Conservation (phyloP, 1,284 basidiomycete species). For the Neolentinus lepideus region DNA sequence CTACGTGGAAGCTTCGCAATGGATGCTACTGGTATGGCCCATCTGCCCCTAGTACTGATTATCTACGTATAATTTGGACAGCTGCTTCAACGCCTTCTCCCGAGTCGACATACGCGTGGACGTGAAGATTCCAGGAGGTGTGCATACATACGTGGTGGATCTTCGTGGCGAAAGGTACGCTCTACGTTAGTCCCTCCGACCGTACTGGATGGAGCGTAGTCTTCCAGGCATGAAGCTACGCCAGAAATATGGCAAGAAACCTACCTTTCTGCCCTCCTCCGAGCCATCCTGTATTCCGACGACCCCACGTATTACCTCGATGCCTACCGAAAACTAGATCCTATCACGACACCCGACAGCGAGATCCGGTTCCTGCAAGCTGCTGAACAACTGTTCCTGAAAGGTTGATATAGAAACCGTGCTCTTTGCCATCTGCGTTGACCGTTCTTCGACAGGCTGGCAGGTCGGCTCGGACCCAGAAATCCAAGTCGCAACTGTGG, state of each 20-base stretch:
- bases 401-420: slow-evolving; percentile 45
- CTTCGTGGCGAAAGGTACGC: slow-evolving; percentile 86
- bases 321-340: slow-evolving; percentile 93
- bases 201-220: neutral
- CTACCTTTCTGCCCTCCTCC: slow-evolving; percentile 88
- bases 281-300: slow-evolving; percentile 93
- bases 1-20: slow-evolving; percentile 88
- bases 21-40: slow-evolving; percentile 86
- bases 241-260: slow-evolving; percentile 96
- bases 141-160: slow-evolving; percentile 92
- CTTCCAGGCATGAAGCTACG: slow-evolving; percentile 82
- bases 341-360: slow-evolving; percentile 84
- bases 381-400: slow-evolving; percentile 85
- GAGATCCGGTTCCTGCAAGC: slow-evolving; percentile 90
- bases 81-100: slow-evolving; percentile 98
- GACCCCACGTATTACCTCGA: slow-evolving; percentile 90
- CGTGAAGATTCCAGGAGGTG: slow-evolving; percentile 97
- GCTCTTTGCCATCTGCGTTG: neutral
- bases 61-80: slow-evolving; percentile 20
- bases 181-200: no score
- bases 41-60: neutral
- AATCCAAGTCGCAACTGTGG: slow-evolving; percentile 96
- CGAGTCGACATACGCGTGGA: slow-evolving; percentile 96
- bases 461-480: slow-evolving; percentile 98
- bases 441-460: slow-evolving; percentile 65